Evolutionary conservation across 192 early-diverging fungal genomes (phyloP), one percentile per base, ranked within the genome.

Genomic region (Coemansia sp.): DNA sequence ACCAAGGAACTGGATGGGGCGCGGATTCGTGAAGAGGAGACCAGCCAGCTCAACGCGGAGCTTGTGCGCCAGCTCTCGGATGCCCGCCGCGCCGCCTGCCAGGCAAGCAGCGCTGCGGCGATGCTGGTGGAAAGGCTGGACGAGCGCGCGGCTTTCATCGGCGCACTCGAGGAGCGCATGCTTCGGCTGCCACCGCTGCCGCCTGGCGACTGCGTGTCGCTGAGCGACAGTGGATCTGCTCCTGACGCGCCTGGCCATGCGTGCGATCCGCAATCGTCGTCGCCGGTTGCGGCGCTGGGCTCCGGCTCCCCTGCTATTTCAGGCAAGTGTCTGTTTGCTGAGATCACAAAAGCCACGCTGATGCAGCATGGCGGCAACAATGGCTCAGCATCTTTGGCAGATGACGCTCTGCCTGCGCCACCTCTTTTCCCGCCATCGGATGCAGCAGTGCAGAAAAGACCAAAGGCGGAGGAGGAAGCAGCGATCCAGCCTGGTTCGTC

Each of bases 321-420:
- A 46, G 40, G 26, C 1, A 6, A 56, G 7, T 68, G 59, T 33
- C 52, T 68, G 59, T 59, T 59, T 67, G 52, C 46, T 1, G 77
- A 80, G 59, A 74, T 80, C 21, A 34, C 58, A 33, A 66, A 74
- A 80, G 77, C 72, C 66, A 67, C 70, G 21, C 33, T 28, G 23
- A 20, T 30, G 37, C 45, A 39, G 23, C 48, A 51, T 51, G 10
- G 23, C 23, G 25, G 46, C 46, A 25, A 8, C 1, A 51, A 25
- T n/a, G n/a, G n/a, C n/a, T n/a, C 48, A 28, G 2, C 25, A 26
- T 2, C 21, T 8, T 2, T 25, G 48, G 23, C 48, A 7, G 23
- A 23, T 26, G 25, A 9, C 48, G 48, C 20, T 18, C 7, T 48
- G 26, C 37, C 56, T 49, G 64, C 64, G 64, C 64, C 65, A 67